Evolutionary conservation across 176 grass and related monocot species (phyloP), one percentile per base, ranked within the genome.

Genomic region (Alloteropsis semialata): DNA sequence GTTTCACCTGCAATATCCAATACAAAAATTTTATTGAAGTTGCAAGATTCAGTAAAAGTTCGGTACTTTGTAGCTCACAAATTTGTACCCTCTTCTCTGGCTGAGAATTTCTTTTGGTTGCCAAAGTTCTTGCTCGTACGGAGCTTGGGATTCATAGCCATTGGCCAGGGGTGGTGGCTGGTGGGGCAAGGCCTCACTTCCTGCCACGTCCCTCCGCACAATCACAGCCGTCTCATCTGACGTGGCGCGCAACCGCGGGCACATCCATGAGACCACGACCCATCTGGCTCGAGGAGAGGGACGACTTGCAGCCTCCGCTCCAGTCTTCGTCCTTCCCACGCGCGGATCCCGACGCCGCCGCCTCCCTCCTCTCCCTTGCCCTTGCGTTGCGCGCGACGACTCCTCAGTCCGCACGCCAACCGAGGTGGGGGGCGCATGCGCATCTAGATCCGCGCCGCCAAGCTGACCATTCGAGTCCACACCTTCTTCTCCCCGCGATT

Each of bases 401-500:
- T 65, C 42, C 60, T 7, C n/a, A 7, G 18, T 46, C 39, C 67
- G 6, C 62, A n/a, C n/a, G 53, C 57, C 58, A 79, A 55, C 24
- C 11, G 21, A 51, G 36, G 49, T 12, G 32, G 3, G 50, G 18
- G 53, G 60, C 13, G 42, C 19, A 49, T 6, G 48, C 77, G 43
- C 83, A 53, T 81, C 82, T 81, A 55, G 88, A 89, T 89, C 88
- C 32, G 77, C 77, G 69, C 70, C 63, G 72, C 62, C 51, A 69
- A 57, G 77, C 83, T 86, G 78, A 81, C 88, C 28, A 82, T 77
- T 63, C 39, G 28, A 60, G 0, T 37, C 37, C 28, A 44, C 75
- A 24, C 43, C 59, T 32, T 60, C 86, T 43, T 30, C 71, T 14
- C 27, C 14, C 59, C 69, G 29, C 56, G 44, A 27, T 50, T 9